Percentiles rank a stretch among this genome's conserved stretches.
Conservation (phyloP, 2,329 filamentous ascomycete species). For the Mycosphaerella sp. region DNA sequence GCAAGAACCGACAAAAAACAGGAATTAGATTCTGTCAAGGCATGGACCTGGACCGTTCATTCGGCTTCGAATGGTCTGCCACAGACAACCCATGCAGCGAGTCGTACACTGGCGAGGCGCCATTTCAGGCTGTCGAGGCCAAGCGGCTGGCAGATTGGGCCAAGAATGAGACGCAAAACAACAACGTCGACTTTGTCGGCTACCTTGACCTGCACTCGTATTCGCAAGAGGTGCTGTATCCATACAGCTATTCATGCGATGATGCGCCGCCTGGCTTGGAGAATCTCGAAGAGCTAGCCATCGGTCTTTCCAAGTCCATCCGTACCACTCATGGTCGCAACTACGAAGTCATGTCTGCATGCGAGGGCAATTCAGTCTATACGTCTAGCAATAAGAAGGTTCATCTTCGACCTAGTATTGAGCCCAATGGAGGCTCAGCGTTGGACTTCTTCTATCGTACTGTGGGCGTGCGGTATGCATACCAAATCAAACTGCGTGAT, state of each 20-base stretch:
- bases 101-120: conserved; percentile 73
- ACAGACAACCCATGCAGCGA: conserved; percentile 82
- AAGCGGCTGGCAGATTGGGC: conserved; percentile 74
- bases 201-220: conserved; percentile 91
- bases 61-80: conserved; percentile 76
- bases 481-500: conserved; percentile 90
- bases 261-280: conserved; percentile 76
- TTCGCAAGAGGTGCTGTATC: conserved; percentile 89
- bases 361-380: conserved; percentile 63
- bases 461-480: conserved; percentile 72
- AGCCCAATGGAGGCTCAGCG: conserved; percentile 74
- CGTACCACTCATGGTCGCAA: conserved; percentile 62
- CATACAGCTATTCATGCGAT: conserved; percentile 79
- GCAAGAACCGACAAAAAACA: conserved; percentile 85
- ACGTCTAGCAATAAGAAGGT: conserved; percentile 31
- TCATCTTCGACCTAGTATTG: conserved; percentile 51
- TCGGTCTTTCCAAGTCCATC: conserved; percentile 84
- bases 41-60: conserved; percentile 82
- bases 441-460: conserved; percentile 96
- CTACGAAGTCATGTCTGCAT: conserved; percentile 68
- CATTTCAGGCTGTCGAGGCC: conserved; percentile 80
- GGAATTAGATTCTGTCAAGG: conserved; percentile 76
- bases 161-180: conserved; percentile 63
- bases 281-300: conserved; percentile 82
- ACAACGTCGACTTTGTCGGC: conserved; percentile 71